Base-by-base conservation (phyloP, 495 filamentous ascomycete species). In the Thermochaetoides thermophila region DNA sequence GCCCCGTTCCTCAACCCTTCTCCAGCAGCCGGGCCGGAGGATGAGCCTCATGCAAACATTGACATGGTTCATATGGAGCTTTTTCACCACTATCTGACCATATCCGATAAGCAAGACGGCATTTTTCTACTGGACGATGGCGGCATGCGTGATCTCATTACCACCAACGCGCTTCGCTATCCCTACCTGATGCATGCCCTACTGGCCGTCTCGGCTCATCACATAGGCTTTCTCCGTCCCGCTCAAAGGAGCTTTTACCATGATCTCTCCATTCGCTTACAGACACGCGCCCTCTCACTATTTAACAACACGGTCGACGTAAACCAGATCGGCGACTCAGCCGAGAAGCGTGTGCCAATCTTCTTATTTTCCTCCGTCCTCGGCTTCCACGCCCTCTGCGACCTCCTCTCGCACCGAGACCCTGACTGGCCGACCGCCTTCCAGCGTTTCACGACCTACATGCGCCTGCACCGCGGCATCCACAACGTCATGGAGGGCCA, bases 331-430 rank as follows among this genome's bases (percentile, higher is more conserved):
- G 33, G 35, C 11, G 22, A 30, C 9, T 43, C 43, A 1, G 23
- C 41, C 8, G 47, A 60, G 3, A 63, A 50, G n/a, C 60, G 64
- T 27, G 39, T 64, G 5, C 49, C 61, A 0, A 33, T 54, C 3
- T 63, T 70, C 28, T 29, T 73, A n/a, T 74, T 71, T 35, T 63
- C 67, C 1, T 45, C 50, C 1, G 7, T 60, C 8, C 29, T 71
- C 0, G 66, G 63, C 0, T 32, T 66, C 7, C 62, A 69, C 23
- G 45, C 57, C 17, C 58, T 74, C 20, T 65, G 50, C 46, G 62
- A 72, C 27, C 47, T 48, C 9, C 38, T 61, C 11, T 37, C 44
- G 0, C 35, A 45, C 19, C 39, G 45, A 5, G 44, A 54, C 23
- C 23, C 47, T 0, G 46, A 59, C 29, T 63, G 64, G 14, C 34